Conservation (phyloP, 1,284 basidiomycete species). For the Ceratobasidium sp. region DNA sequence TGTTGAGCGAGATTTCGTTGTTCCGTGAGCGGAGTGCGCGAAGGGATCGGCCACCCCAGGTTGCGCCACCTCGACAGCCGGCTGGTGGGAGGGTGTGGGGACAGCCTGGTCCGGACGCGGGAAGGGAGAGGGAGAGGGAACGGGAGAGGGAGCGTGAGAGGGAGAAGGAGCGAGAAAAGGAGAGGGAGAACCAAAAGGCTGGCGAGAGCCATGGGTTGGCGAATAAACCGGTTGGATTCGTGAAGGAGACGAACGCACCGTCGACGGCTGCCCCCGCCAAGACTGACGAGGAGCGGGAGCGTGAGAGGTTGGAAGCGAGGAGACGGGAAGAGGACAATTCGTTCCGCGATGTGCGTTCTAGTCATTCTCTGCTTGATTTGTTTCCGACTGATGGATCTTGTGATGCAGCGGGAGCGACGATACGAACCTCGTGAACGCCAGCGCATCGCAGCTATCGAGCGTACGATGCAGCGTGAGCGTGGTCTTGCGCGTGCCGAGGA, state of each 20-base stretch:
- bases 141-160: conserved; percentile 74
- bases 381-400: neutral
- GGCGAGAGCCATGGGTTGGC: conserved; percentile 75
- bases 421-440: conserved; percentile 84
- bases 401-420: conserved; percentile 77
- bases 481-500: conserved; percentile 81
- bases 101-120: conserved; percentile 50
- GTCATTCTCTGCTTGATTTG: neutral
- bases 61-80: conserved; percentile 60
- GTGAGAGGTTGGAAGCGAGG: conserved; percentile 78
- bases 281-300: conserved; percentile 88
- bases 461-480: conserved; percentile 78
- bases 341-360: conserved; percentile 80
- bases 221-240: conserved; percentile 82
- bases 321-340: conserved; percentile 83
- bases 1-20: conserved; percentile 94
- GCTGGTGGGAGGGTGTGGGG: conserved; percentile 46
- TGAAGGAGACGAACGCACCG: conserved; percentile 68
- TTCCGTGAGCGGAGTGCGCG: conserved; percentile 91
- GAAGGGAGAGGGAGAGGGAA: conserved; percentile 78
- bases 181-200: conserved; percentile 75
- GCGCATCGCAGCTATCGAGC: conserved; percentile 79
- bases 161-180: conserved; percentile 62
- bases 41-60: conserved; percentile 71
- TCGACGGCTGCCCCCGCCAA: conserved; percentile 61